Base-by-base conservation (phyloP, 441 rosid genomes). In the Theobroma grandiflorum region DNA sequence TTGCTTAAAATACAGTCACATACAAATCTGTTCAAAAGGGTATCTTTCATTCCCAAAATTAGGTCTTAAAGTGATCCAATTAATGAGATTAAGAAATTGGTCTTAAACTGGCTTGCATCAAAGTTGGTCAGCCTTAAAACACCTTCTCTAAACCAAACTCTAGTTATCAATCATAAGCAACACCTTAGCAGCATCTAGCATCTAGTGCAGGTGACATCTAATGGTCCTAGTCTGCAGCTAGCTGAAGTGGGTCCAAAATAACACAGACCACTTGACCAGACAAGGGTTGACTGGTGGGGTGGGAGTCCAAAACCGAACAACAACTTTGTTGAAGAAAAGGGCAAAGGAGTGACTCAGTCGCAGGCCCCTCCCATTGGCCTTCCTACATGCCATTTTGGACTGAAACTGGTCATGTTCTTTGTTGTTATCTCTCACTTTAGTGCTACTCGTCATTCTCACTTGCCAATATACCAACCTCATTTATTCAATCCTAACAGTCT, bases 261-360 rank as follows among this genome's bases (percentile, higher is more conserved):
- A 26, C 20, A 3, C 31, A 31, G 7, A 33, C 42, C 45, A 72
- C 75, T 72, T 52, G n/a, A 72, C 62, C 22, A 72, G 8, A 52
- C 37, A 45, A 22, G 58, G 58, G 38, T 50, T 33, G 59, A 72
- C 75, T 52, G 62, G 75, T 72, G 75, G 45, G 45, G 75, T 72
- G 15, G 75, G 26, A 37, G 15, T 38, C 49, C 69, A n/a, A 0
- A 38, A 8, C 6, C 0, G 18, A 65, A 16, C 12, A 2, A 40
- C 1, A 15, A 38, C 3, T 14, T 10, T 16, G n/a, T 35, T 15
- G 2, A 63, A 38, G 47, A n/a, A 14, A 2, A 58, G 3, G 47
- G 6, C 15, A 10, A 8, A 7, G 31, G 70, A 16, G 10, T 18
- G 71, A 66, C 71, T 66, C 49, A 8, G 31, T 3, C 70, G 0